Evolutionary conservation across 192 early-diverging fungal genomes (phyloP).

Genomic region (Entomortierella lignicola): DNA sequence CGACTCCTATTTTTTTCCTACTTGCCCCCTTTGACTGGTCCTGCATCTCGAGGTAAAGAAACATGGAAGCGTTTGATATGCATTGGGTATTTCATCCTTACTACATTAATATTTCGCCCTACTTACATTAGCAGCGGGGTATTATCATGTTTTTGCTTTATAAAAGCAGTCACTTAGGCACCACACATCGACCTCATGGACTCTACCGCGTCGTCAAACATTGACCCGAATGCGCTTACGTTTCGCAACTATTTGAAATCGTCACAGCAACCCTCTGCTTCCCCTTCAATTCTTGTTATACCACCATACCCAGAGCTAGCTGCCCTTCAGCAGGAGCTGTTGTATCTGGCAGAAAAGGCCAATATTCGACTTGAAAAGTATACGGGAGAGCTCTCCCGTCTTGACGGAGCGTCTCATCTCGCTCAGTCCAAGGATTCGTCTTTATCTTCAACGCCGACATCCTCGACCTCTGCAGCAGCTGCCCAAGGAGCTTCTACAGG

Average conservation of each 20-base stretch:
- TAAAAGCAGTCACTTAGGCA: conserved; percentile 16
- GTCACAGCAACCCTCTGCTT: conserved; percentile 1
- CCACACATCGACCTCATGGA: conserved; percentile 15
- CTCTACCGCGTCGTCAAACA: conserved; percentile 18
- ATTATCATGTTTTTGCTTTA: not conserved
- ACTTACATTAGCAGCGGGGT: not conserved
- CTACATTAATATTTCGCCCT: not conserved
- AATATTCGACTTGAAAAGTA: conserved; percentile 21
- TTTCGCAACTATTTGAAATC: conserved; percentile 36
- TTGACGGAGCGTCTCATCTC: conserved; percentile 15
- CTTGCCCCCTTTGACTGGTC: not conserved
- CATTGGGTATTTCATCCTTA: not conserved
- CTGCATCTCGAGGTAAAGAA: not conserved
- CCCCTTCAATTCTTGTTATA: conserved; percentile 17
- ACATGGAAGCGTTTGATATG: not conserved
- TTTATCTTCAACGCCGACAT: conserved; percentile 31
- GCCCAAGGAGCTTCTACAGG: not conserved
- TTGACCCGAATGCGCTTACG: conserved; percentile 47
- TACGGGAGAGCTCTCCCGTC: conserved; percentile 18
- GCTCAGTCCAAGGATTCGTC: conserved; percentile 42
- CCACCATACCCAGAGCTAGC: conserved; percentile 36
- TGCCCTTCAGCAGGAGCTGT: conserved; percentile 37
- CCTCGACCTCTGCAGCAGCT: conserved; percentile 1
- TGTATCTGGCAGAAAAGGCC: conserved; percentile 41
- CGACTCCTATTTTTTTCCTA: not conserved